These are phyloP conservation scores for Xerophyta viscosa DNA, from an alignment of 106 monocot species.

Conservation along the genomic window DNA sequence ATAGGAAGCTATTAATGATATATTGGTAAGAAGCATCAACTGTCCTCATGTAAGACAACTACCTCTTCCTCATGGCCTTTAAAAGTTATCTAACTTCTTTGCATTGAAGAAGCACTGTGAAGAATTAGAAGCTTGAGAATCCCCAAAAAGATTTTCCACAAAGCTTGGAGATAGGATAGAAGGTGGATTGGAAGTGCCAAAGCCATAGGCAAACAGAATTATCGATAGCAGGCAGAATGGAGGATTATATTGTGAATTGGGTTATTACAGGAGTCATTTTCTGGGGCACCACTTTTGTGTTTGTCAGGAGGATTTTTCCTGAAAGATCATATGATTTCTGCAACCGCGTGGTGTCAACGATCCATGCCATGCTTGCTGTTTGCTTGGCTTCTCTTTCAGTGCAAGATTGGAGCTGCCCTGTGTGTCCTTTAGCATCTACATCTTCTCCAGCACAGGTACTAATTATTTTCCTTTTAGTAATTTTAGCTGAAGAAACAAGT, in stretches of 20 bases:
- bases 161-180: no score
- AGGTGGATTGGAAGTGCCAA: no score
- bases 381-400: constrained; percentile 44
- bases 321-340: constrained; percentile 52
- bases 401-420: constrained; percentile 54
- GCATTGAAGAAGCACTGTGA: no score
- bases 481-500: no score
- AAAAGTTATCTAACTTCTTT: no score
- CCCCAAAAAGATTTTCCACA: no score
- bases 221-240: constrained; percentile 10
- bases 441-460: constrained; percentile 47
- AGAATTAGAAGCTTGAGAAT: no score
- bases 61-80: no score
- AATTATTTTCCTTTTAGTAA: neutral
- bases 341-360: constrained; percentile 48
- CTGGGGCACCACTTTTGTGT: constrained; percentile 31
- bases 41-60: no score
- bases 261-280: constrained; percentile 31
- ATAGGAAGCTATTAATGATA: no score
- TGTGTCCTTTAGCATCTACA: constrained; percentile 35
- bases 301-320: constrained; percentile 20
- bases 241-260: constrained; percentile 32
- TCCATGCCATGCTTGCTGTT: constrained; percentile 48
- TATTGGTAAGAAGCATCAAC: no score
- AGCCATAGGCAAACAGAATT: no score